Base-by-base conservation (phyloP, 306 rosid genomes). In the Trichosanthes cucumerina region DNA sequence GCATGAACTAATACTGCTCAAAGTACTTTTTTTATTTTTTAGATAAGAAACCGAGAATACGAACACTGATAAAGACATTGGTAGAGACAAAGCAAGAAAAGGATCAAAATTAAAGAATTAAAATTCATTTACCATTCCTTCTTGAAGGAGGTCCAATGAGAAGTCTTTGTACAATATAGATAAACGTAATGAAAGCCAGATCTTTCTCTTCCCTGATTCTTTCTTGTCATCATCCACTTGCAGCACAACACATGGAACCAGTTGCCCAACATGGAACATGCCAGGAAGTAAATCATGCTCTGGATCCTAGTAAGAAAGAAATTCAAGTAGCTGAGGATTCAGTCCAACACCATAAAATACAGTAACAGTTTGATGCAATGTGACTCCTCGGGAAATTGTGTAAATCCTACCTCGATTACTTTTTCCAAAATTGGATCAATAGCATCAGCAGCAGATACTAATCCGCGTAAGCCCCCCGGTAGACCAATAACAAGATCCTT, bases 171-270 rank as follows among this genome's bases (percentile, higher is more conserved):
- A 85, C 85, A 95, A 84, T 85, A 85, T 79, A 16, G 99, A 95
- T 79, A 95, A 95, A 38, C 92, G 86, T 88, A 95, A 84, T 78
- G 99, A 95, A 83, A 95, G 93, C 97, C 97, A 95, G 76, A 95
- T 88, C 90, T 92, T 95, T 71, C 89, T 84, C 80, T 82, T 92
- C 73, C 92, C 92, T 53, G 80, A 88, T 73, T 95, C 97, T 84
- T 88, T 95, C 79, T 87, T 92, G 81, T 95, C 97, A 36, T 88
- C 89, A 72, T 88, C 97, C 79, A 92, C 77, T 80, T 80, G 84
- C 79, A 95, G 78, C 44, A 95, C 97, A 82, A 89, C 77, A 81
- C 92, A 95, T 75, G 99, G 86, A 81, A 92, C 97, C 47, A 91
- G 86, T 82, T 95, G 90, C 77, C 97, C 99, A 47, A 89, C 88